These are phyloP conservation scores for Dactylellina cionopaga DNA, from an alignment of 2,329 filamentous ascomycete species.

Conservation along the genomic window DNA sequence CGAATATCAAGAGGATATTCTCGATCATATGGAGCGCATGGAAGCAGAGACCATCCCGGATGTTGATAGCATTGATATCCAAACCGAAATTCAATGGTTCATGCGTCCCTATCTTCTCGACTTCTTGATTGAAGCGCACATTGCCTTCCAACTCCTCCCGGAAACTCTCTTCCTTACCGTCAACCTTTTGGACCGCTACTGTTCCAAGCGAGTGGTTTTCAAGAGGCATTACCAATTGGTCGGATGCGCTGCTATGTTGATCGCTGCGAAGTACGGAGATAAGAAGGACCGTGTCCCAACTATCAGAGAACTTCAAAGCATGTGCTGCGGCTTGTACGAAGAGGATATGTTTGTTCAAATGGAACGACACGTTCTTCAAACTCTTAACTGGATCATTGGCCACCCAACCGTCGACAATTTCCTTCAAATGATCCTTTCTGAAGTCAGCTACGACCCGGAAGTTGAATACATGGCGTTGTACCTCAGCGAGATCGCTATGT, in stretches of 20 bases:
- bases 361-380: conserved; percentile 99
- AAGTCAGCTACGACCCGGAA: conserved; percentile 79
- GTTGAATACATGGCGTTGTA: conserved; percentile 95
- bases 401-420: conserved; percentile 97
- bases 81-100: conserved; percentile 99
- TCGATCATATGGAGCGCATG: conserved; percentile 95
- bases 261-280: conserved; percentile 98
- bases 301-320: conserved; percentile 95
- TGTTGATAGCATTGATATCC: conserved; percentile 97
- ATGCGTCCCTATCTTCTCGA: conserved; percentile 98
- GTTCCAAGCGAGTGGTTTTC: conserved; percentile 96
- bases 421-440: conserved; percentile 83
- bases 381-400: conserved; percentile 93
- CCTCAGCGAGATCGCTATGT: conserved; percentile 92
- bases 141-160: conserved; percentile 90
- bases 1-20: conserved; percentile 92
- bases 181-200: conserved; percentile 97
- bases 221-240: conserved; percentile 99
- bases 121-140: conserved; percentile 96
- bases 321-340: conserved; percentile 98
- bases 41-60: conserved; percentile 94
- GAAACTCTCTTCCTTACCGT: conserved; percentile 96
- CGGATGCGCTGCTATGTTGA: conserved; percentile 92
- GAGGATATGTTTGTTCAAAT: conserved; percentile 99
- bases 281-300: conserved; percentile 99